Percentiles rank a stretch among this genome's conserved stretches.
Conservation (phyloP, 176 grass and related monocot genomes). For the Hyparrhenia diplandra region DNA sequence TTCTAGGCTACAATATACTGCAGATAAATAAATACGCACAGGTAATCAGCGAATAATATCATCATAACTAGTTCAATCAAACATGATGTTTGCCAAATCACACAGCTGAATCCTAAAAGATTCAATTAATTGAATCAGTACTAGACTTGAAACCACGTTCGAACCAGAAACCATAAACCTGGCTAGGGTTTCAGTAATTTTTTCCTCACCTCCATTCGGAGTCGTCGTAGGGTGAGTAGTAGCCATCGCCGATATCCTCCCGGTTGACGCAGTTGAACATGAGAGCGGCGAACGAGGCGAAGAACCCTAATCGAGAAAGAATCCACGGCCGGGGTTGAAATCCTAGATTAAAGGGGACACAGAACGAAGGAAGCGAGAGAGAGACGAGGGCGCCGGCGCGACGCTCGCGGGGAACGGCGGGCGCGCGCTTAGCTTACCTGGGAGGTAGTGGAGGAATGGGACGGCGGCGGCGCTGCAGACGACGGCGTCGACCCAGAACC, state of each 20-base stretch:
- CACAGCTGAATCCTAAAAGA: neutral
- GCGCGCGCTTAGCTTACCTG: constrained; percentile 46
- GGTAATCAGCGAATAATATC: neutral
- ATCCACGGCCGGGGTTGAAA: neutral
- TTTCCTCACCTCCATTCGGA: constrained; percentile 63
- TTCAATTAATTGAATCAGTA: neutral
- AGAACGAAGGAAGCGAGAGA: neutral
- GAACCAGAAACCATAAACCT: neutral
- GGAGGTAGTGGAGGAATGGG: constrained; percentile 85
- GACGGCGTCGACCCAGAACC: constrained; percentile 93
- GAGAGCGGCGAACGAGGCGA: constrained; percentile 41
- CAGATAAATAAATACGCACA: too few relatives aligned
- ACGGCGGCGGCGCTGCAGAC: constrained; percentile 70
- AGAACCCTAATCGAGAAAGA: constrained; percentile 30
- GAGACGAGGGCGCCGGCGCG: neutral
- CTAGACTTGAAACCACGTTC: neutral
- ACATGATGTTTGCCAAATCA: neutral
- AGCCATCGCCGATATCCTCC: constrained; percentile 57
- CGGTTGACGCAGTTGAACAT: constrained; percentile 87
- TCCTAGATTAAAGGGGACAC: neutral
- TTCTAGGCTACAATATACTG: too few relatives aligned
- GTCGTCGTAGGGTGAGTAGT: constrained; percentile 68
- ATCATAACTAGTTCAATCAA: neutral
- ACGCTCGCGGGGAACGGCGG: too few relatives aligned
- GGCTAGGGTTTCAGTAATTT: neutral